These are phyloP conservation scores for Penicillium paxilli DNA, from an alignment of 495 filamentous ascomycete genomes.

Conservation along the genomic window DNA sequence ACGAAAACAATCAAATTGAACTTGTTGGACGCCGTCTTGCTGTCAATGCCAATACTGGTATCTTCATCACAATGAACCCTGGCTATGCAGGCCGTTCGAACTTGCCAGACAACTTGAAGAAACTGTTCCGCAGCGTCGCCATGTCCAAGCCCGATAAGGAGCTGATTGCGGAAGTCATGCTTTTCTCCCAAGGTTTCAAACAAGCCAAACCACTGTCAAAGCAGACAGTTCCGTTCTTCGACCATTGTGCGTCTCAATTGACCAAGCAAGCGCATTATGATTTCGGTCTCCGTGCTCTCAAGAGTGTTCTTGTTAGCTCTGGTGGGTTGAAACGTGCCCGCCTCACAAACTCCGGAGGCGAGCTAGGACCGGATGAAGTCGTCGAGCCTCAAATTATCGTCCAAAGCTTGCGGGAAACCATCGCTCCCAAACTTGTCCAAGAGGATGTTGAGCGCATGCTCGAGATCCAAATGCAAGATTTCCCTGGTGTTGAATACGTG, in stretches of 20 bases:
- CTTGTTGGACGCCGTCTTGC: slow-evolving; percentile 83
- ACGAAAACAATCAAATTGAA: slow-evolving; percentile 85
- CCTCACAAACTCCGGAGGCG: slow-evolving; percentile 56
- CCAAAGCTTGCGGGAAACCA: slow-evolving; percentile 96
- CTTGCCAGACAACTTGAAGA: slow-evolving; percentile 97
- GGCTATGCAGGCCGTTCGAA: slow-evolving; percentile 98
- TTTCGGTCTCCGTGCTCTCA: slow-evolving; percentile 94
- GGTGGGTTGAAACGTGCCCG: slow-evolving; percentile 90
- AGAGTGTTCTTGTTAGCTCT: slow-evolving; percentile 97
- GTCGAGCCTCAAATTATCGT: slow-evolving; percentile 98
- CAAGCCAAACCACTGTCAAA: slow-evolving; percentile 90
- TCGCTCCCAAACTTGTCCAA: slow-evolving; percentile 93
- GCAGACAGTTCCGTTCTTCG: slow-evolving; percentile 97
- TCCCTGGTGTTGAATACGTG: slow-evolving; percentile 90
- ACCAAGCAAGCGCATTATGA: slow-evolving; percentile 99
- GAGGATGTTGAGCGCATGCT: slow-evolving; percentile 88
- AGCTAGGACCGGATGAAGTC: slow-evolving; percentile 66
- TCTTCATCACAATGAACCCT: slow-evolving; percentile 99
- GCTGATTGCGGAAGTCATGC: slow-evolving; percentile 98
- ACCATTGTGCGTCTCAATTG: slow-evolving; percentile 73
- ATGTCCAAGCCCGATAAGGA: slow-evolving; percentile 99
- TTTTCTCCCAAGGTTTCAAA: slow-evolving; percentile 98
- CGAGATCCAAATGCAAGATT: slow-evolving; percentile 77
- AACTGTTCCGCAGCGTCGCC: slow-evolving; percentile 96
- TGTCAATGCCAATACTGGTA: slow-evolving; percentile 90